Conservation (phyloP, 2,329 filamentous ascomycete species). For the Emergomyces africanus region DNA sequence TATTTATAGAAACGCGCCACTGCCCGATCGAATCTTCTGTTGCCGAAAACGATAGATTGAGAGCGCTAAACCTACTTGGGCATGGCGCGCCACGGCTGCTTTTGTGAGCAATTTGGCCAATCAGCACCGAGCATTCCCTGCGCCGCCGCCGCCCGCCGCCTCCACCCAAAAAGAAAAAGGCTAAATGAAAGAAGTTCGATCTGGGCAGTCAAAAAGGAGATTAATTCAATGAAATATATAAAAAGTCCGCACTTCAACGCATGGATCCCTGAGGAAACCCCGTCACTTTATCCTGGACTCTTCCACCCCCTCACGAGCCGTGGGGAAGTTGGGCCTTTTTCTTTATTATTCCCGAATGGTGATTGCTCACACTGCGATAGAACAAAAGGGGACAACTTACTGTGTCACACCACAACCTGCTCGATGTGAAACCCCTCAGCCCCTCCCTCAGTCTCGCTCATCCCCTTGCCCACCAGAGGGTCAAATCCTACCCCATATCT, state of each 20-base stretch:
- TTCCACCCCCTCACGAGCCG: not conserved
- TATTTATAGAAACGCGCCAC: too few relatives aligned
- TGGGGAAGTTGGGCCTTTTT: slow-evolving; percentile 3
- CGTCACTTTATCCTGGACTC: not conserved
- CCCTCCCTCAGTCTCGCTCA: not conserved
- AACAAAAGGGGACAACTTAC: not conserved
- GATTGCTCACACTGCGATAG: not conserved
- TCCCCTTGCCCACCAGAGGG: not conserved
- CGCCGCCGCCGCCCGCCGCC: too few relatives aligned
- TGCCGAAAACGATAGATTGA: too few relatives aligned
- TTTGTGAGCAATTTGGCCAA: not conserved
- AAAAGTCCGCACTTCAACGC: too few relatives aligned
- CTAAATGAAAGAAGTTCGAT: too few relatives aligned
- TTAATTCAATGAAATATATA: too few relatives aligned
- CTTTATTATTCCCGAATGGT: not conserved
- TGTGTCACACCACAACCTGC: not conserved
- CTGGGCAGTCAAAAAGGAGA: too few relatives aligned
- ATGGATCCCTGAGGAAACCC: not conserved
- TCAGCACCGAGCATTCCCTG: not conserved
- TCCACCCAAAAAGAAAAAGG: too few relatives aligned
- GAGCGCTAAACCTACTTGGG: too few relatives aligned
- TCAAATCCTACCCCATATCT: not conserved
- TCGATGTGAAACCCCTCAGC: not conserved
- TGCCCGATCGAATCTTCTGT: too few relatives aligned
- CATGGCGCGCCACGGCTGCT: not conserved